A percentile compares a stretch with the other conserved stretches of the same genome.
phyloP scores from a whole-genome alignment of 345 rosid species.

The Euphorbia peplus region DNA sequence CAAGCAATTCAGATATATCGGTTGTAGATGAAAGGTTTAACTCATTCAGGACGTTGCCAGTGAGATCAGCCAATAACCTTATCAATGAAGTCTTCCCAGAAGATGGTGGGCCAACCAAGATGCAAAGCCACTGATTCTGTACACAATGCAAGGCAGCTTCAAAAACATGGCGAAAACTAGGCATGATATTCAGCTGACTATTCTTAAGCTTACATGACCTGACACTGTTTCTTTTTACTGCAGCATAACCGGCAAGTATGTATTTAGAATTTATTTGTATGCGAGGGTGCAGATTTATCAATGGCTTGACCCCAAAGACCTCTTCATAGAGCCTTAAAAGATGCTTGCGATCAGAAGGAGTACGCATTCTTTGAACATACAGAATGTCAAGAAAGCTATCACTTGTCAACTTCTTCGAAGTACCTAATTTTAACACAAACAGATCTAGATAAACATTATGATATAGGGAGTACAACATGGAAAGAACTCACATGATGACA shows the following conservation, averaged over 20 bases:
- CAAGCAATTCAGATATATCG: constrained; percentile 91
- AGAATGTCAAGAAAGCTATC: constrained; percentile 71
- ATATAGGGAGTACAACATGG: not conserved
- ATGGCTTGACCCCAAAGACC: constrained; percentile 58
- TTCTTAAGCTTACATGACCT: constrained; percentile 34
- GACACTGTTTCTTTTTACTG: constrained; percentile 53
- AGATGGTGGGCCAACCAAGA: constrained; percentile 83
- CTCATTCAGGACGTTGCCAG: constrained; percentile 75
- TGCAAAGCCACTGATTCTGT: constrained; percentile 76
- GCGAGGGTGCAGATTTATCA: constrained; percentile 72
- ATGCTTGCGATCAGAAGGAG: constrained; percentile 72
- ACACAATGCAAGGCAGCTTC: constrained; percentile 86
- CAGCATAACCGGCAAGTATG: constrained; percentile 62
- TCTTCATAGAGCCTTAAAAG: constrained; percentile 66
- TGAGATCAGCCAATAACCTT: constrained; percentile 71
- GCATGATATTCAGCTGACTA: constrained; percentile 60
- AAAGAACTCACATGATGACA: constrained; percentile 1
- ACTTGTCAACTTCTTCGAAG: constrained; percentile 27
- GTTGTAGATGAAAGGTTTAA: constrained; percentile 84
- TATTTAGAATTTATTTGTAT: constrained; percentile 61
- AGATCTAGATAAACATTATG: constrained; percentile 7
- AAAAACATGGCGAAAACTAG: constrained; percentile 69
- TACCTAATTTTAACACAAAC: constrained; percentile 38
- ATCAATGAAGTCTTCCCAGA: constrained; percentile 92
- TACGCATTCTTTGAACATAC: constrained; percentile 93